Evolutionary conservation across 1,139 yeast species (phyloP).

Genomic region (Yamadazyma sp.): DNA sequence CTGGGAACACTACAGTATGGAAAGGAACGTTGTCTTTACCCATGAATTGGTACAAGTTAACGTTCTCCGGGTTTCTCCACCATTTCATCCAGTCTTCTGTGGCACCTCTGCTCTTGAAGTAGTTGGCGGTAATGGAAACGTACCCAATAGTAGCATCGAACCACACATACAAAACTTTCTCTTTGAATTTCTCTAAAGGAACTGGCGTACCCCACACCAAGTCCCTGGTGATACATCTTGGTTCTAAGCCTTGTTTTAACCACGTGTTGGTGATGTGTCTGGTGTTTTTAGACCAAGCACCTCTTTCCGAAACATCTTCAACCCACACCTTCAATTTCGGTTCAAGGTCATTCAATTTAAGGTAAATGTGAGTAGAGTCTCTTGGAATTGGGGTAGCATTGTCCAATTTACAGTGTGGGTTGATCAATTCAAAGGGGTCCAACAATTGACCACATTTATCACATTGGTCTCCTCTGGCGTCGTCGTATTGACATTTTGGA

Average conservation of each 20-base stretch:
- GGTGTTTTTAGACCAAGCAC: conserved; percentile 91
- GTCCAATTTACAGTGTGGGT: conserved; percentile 95
- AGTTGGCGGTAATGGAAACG: conserved; percentile 92
- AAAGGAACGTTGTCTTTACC: conserved; percentile 99
- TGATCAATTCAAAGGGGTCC: conserved; percentile 87
- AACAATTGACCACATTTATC: conserved; percentile 90
- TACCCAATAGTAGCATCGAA: conserved; percentile 98
- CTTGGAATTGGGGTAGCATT: conserved; percentile 75
- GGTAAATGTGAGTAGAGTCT: conserved; percentile 82
- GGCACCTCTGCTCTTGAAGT: conserved; percentile 55
- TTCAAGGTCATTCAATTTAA: conserved; percentile 81
- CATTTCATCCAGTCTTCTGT: conserved; percentile 68
- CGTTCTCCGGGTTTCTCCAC: conserved; percentile 91
- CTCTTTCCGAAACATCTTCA: conserved; percentile 61
- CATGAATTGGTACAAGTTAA: conserved; percentile 92
- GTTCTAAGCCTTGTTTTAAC: conserved; percentile 89
- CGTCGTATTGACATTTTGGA: conserved; percentile 91
- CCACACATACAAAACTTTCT: conserved; percentile 96
- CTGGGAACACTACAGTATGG: conserved; percentile 98
- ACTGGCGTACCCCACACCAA: conserved; percentile 98
- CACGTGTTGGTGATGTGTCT: conserved; percentile 85
- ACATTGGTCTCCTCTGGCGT: conserved; percentile 99
- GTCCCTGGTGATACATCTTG: conserved; percentile 97
- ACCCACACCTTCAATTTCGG: conserved; percentile 74
- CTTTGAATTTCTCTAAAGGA: conserved; percentile 74